Base-by-base conservation (phyloP, 305 asterid species). In the Petunia hybrid region DNA sequence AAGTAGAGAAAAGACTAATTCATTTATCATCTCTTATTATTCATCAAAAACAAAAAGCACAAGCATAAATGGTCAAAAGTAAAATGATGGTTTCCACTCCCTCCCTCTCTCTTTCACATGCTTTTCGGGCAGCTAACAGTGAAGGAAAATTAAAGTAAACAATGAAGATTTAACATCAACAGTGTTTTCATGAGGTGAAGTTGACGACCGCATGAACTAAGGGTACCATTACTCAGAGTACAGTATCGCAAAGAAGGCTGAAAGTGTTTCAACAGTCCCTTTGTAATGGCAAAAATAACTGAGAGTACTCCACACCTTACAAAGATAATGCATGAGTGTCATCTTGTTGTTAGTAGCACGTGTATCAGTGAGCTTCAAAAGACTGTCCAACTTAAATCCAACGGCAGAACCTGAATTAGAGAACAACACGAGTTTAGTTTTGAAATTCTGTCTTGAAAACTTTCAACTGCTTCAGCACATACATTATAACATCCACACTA, bases 321-420 rank as follows among this genome's bases (percentile, higher is more conserved):
- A 92, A 81, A 92, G 93, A 91, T 91, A 92, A 89, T 92, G 93
- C 95, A 92, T 91, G 80, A 92, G 92, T 57, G 97, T 89, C 91
- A 92, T 91, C 88, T 82, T 89, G 81, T 85, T 79, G 76, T 81
- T 91, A 78, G 94, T 77, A 62, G 95, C 89, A 79, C 95, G 97
- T 85, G 97, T 92, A 83, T 92, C 95, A 43, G 91, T 74, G 64
- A 92, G 90, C 88, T 92, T 92, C 87, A 86, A 86, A 83, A 92
- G 97, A 80, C 97, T 89, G 83, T 92, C 97, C 89, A 92, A 82
- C 82, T 91, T 92, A 89, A 87, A 92, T 78, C 97, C 97, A 55
- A 92, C 82, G 40, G 97, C 95, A 85, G 94, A 41, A 84, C 77
- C 60, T 69, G 22, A 46, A 46, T 71, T 46, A 71, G 36, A 73